Evolutionary conservation across 2,329 filamentous ascomycete species (phyloP).

Genomic region (Parafenestella ontariensis): DNA sequence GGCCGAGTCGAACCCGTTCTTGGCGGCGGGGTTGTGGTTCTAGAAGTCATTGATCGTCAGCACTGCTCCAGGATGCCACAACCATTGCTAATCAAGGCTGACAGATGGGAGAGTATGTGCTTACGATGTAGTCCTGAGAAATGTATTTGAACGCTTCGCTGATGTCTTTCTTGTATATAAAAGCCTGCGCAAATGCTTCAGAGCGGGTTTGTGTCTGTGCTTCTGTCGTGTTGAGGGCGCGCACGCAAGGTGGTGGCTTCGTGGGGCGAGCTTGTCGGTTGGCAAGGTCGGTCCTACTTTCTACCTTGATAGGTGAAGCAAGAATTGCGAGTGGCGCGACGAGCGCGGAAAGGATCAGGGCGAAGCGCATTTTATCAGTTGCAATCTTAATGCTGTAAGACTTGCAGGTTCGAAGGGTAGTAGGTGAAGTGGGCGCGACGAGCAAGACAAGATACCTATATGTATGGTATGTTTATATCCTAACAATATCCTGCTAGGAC

Average conservation of each 20-base stretch:
- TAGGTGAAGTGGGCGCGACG: not conserved
- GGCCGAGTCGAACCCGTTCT: conserved; percentile 39
- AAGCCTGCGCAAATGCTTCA: conserved; percentile 34
- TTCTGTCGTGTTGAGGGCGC: conserved; percentile 16
- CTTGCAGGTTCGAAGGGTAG: not conserved
- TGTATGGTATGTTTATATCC: no score
- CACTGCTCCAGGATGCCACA: not conserved
- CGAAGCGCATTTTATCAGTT: conserved; percentile 24
- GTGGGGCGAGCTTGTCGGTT: conserved; percentile 20
- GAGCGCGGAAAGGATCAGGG: conserved; percentile 17
- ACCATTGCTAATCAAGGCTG: not conserved
- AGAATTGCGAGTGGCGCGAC: conserved; percentile 20
- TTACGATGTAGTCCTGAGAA: conserved; percentile 35
- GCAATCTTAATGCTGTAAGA: not conserved
- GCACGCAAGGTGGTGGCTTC: conserved; percentile 36
- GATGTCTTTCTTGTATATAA: conserved; percentile 38
- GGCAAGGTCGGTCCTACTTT: conserved; percentile 3
- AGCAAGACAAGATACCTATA: not conserved
- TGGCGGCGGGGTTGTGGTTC: conserved; percentile 38
- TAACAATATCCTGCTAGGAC: not conserved
- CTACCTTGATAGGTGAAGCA: conserved; percentile 17
- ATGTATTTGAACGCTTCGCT: conserved; percentile 39
- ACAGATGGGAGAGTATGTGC: not conserved
- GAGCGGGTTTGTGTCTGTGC: conserved; percentile 21
- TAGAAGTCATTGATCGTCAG: not conserved